Base-by-base conservation (phyloP, 768 basidiomycete genomes). In the Naganishia onofrii region DNA sequence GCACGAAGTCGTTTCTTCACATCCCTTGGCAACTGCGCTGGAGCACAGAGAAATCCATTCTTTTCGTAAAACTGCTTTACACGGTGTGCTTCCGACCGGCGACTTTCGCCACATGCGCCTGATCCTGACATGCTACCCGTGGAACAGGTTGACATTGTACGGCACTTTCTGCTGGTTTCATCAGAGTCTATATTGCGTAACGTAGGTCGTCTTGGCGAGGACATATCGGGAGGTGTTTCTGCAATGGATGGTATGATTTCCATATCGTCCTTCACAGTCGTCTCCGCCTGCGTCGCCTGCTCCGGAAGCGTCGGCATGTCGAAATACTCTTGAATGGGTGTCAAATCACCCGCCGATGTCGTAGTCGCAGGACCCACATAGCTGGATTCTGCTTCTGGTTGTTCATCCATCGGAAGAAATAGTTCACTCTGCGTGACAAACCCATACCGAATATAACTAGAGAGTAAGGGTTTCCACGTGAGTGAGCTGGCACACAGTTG, bases 11-110 rank as follows among this genome's bases (percentile, higher is more conserved):
- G 60, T 51, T 60, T 58, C 42, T 60, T 52, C 1, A 28, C 34
- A 28, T 38, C 69, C 9, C n/a, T 44, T 1, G 58, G 63, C 36
- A 51, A 21, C 42, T 70, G 69, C 32, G 48, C 53, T 1, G 69
- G 69, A 9, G 69, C 69, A 32, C 69, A 70, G 19, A 70, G 46
- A n/a, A 64, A 70, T 26, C 69, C 69, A 28, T 64, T 53, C n/a
- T 52, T 12, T 46, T 70, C 58, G 52, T 36, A 70, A 26, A 70
- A 70, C 38, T 48, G 13, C 42, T 58, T 60, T 15, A 69, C 57
- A 12, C 68, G 56, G 0, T 69, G 56, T 34, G 57, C 58, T 34
- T 69, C 68, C 51, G 21, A 26, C 29, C 42, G 56, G 36, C 56
- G 54, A 31, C 56, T 44, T 26, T 51, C 56, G 28, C 23, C 26